Base-by-base conservation (phyloP, 208 protist species). In the Trypanosoma grayi region DNA sequence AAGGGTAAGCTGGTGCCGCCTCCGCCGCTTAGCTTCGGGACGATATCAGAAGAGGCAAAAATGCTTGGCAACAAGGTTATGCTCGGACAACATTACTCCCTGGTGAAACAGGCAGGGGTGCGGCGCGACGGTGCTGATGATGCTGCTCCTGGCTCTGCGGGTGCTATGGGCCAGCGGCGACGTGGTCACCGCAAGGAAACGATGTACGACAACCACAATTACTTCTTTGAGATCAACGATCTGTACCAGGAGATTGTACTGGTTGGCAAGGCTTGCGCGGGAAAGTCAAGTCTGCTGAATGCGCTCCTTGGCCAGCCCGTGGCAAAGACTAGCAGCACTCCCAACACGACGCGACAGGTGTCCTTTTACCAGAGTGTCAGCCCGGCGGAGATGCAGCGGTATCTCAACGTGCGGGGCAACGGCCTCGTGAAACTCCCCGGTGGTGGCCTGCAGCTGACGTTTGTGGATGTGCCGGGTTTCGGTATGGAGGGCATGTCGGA, bases 221-320 rank as follows among this genome's bases (percentile, higher is more conserved):
- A 86, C 73, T 94, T 94, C 66, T 96, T 96, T 67, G 90, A 96
- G 66, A 74, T 96, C 18, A 93, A 92, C 58, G 81, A 96, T 34
- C 62, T 96, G 16, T 96, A 96, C 59, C 85, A 93, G 53, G 87
- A 96, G 60, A 85, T 96, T 43, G 90, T 87, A 0, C 43, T 96
- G 10, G 90, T 93, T 8, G 90, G 90, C 25, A 75, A 70, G 22
- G 90, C 90, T 13, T 86, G 79, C 54, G 83, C 87, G 3, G 90
- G 90, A 16, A 96, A 96, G 80, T 93, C 85, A n/a, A 86, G 73
- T 27, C 61, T 96, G 61, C 60, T 96, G 37, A 96, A 94, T 64
- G 82, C 85, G 27, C 59, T 96, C 45, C 68, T 96, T 8, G 83
- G 81, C 0, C 90, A 93, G 68, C 47, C 41, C 24, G 60, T 96